Evolutionary conservation across 2,329 filamentous ascomycete genomes (phyloP), one percentile per base, ranked within the genome.

Genomic region (Tolypocladium amazonense): DNA sequence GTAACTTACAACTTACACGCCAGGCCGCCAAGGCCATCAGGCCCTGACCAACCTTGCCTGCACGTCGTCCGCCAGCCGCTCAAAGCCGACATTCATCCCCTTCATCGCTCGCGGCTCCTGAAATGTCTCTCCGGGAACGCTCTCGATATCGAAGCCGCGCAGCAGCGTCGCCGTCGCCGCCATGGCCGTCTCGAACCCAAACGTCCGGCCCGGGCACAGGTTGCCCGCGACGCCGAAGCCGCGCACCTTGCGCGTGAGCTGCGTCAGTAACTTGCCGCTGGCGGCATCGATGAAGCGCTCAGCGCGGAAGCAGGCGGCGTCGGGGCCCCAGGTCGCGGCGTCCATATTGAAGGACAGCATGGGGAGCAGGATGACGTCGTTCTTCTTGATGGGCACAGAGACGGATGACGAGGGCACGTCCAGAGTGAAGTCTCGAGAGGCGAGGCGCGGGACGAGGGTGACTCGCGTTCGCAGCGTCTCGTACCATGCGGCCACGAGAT

Each of bases 141-240:
- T 60, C 43, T 63, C 56, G n/a, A 71, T 62, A 5, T 70, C 67
- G 60, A 71, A 71, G 5, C 60, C 64, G 3, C 67, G 61, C 59
- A 71, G 61, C 50, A 70, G 59, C 0, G 65, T 66, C 0, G 68
- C 68, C 9, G 69, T 61, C 7, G 67, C 64, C 23, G 65, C 65
- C 58, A 72, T 66, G 59, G 67, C 66, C 0, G 69, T 67, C 15
- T 71, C 68, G 37, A 68, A 69, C 8, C 70, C 70, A 57, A 71
- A 67, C 0, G 65, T 65, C 1, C 69, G 66, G 2, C 70, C 70
- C 1, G 70, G 70, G 25, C 70, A 71, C 61, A 72, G 59, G 41
- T 71, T 71, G 0, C 70, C 70, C 0, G 70, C 70, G 7, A 71
- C 70, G 9, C 70, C 70, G 60, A 71, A 71, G 7, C 68, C 69